phyloP scores from a whole-genome alignment of 371 early-diverging fungal genomes.

The Mucor plumbeus region DNA sequence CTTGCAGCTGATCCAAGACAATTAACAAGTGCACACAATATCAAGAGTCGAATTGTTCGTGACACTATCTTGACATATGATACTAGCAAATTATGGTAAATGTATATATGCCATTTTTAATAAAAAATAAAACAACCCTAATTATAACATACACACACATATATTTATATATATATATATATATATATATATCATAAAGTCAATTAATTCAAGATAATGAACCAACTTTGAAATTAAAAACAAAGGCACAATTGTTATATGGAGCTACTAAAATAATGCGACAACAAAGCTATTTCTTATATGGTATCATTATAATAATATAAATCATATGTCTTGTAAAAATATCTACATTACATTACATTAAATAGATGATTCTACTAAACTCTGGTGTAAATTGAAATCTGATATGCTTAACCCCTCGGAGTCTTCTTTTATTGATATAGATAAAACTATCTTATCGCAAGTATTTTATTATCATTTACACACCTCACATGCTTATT shows the following conservation, averaged over 20 bases:
- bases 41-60: neutral
- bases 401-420: neutral
- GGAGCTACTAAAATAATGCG: slow-evolving; percentile 20
- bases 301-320: slow-evolving; percentile 8
- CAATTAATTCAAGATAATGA: neutral
- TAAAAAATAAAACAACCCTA: too few species aligned
- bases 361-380: slow-evolving; percentile 13
- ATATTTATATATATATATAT: too few species aligned
- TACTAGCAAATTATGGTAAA: slow-evolving; percentile 24
- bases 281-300: slow-evolving; percentile 17
- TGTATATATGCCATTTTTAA: neutral
- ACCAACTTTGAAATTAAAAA: neutral
- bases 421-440: neutral
- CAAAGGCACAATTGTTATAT: slow-evolving; percentile 14
- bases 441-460: slow-evolving; percentile 7
- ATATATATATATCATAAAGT: neutral
- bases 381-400: slow-evolving; percentile 4
- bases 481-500: neutral
- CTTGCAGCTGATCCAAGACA: slow-evolving; percentile 6
- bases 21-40: neutral
- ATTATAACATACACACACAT: too few species aligned
- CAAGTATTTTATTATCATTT: neutral
- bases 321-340: too few species aligned
- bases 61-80: slow-evolving; percentile 16
- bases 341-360: neutral